phyloP scores from a whole-genome alignment of 2,329 filamentous ascomycete species.

The Phyllosticta citrichinensis region DNA sequence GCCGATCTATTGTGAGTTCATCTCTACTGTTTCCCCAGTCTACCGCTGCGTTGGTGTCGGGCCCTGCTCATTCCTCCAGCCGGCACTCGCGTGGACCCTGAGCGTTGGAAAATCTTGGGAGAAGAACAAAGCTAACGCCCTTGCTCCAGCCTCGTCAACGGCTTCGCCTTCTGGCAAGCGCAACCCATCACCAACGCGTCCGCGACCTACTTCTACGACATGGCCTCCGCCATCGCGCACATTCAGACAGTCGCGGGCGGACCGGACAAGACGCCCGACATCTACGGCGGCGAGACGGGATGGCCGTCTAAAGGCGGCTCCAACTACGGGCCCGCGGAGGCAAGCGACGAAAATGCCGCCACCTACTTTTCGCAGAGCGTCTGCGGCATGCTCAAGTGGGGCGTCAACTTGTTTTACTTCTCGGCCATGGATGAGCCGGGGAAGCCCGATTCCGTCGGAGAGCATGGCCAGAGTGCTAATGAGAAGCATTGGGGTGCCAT shows the following conservation, averaged over 20 bases:
- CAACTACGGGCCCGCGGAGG: constrained; percentile 51
- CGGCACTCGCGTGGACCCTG: neutral
- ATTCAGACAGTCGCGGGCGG: constrained; percentile 50
- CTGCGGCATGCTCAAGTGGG: constrained; percentile 55
- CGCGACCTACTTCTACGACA: constrained; percentile 56
- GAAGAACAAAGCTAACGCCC: neutral
- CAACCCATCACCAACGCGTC: constrained; percentile 48
- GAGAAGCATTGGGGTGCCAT: constrained; percentile 64
- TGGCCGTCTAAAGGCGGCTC: constrained; percentile 53
- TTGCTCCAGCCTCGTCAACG: constrained; percentile 49
- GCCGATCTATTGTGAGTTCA: constrained; percentile 47
- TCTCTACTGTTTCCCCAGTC: neutral
- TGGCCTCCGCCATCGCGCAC: constrained; percentile 52
- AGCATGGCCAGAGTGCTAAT: constrained; percentile 50
- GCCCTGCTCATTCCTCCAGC: neutral
- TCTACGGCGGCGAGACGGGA: constrained; percentile 61
- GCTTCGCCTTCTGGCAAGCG: constrained; percentile 65
- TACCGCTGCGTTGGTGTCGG: neutral
- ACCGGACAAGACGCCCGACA: constrained; percentile 43
- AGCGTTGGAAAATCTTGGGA: neutral
- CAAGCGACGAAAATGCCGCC: constrained; percentile 48
- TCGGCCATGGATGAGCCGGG: constrained; percentile 65
- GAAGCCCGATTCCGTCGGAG: constrained; percentile 55
- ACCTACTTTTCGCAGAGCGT: constrained; percentile 53
- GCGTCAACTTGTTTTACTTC: constrained; percentile 61